phyloP scores from a whole-genome alignment of 1,139 yeast species.

The Saccharomyces hybrid region DNA sequence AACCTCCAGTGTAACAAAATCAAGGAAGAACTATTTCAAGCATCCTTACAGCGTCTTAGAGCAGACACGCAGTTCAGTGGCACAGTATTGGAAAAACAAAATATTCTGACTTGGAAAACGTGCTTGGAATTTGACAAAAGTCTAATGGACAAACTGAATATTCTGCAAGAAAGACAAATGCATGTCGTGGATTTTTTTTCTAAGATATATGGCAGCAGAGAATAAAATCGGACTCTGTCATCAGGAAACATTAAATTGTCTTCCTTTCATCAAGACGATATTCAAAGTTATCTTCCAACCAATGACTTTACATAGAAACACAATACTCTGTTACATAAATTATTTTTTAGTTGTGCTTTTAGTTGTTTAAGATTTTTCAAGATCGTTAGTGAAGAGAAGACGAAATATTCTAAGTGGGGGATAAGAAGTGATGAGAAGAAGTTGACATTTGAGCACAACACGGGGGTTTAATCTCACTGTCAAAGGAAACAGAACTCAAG shows the following conservation, averaged over 20 bases:
- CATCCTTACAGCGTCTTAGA: slow-evolving; percentile 13
- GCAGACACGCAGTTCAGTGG: slow-evolving; percentile 17
- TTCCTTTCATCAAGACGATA: background rate
- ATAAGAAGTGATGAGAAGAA: background rate
- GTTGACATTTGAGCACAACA: background rate
- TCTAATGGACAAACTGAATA: slow-evolving; percentile 17
- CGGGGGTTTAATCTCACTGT: background rate
- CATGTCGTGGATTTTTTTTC: slow-evolving; percentile 21
- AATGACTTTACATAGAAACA: background rate
- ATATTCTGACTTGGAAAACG: slow-evolving; percentile 14
- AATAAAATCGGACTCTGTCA: background rate
- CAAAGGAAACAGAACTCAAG: background rate
- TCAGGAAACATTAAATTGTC: background rate
- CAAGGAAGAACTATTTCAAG: slow-evolving; percentile 13
- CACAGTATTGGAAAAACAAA: slow-evolving; percentile 19
- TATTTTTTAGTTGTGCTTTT: background rate
- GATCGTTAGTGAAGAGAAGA: background rate
- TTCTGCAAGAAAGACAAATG: slow-evolving; percentile 21
- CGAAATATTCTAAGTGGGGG: background rate
- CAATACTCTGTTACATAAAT: background rate
- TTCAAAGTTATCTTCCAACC: background rate
- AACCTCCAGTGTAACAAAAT: slow-evolving; percentile 13
- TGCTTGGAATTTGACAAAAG: slow-evolving; percentile 19
- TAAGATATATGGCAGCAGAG: slow-evolving; percentile 10
- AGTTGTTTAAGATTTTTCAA: background rate